Evolutionary conservation across 257 asterid genomes (phyloP), one percentile per base, ranked within the genome.

Genomic region (Galeopsis tetrahit): DNA sequence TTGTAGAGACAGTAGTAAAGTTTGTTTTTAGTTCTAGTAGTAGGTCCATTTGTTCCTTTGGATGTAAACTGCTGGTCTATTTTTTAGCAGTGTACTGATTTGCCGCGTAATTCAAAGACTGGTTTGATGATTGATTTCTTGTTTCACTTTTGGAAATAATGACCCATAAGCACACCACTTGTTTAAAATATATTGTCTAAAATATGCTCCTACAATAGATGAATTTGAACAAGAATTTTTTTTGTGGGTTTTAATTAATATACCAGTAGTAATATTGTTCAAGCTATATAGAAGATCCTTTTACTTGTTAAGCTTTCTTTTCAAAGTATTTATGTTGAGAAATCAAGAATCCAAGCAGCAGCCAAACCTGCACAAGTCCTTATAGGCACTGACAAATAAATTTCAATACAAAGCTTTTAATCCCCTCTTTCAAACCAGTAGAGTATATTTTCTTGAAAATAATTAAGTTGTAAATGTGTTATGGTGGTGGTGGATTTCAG

Each of bases 401-500:
- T 83, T 69, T 80, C 87, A 17, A 34, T 71, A 63, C 81, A 75
- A 51, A 75, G 74, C 70, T 70, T 10, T 21, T 70, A 42, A 15
- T 68, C 71, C 72, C 75, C 2, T 63, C 74, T 34, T 72, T 56
- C 7, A 39, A 17, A 13, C 68, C 70, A 0, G 0, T 21, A 21
- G 28, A 21, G 28, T 59, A 15, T 52, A 3, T 39, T 71, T 75
- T 68, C 71, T 63, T 28, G 68, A 36, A 40, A 83, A 70, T 51
- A 61, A 65, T 68, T 73, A 21, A 21, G 28, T 21, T 21, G 28
- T 39, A 39, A 4, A 32, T 55, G 60, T 17, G 36, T 51, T 51
- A 60, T 65, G 48, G 68, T 84, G 89, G 87, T 46, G 97, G 97
- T 48, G 93, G 93, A 4, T 87, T 89, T 79, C 90, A 89, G 69